These are phyloP conservation scores for Trichosporon ovoides DNA, from an alignment of 1,284 basidiomycete genomes.

Conservation along the genomic window DNA sequence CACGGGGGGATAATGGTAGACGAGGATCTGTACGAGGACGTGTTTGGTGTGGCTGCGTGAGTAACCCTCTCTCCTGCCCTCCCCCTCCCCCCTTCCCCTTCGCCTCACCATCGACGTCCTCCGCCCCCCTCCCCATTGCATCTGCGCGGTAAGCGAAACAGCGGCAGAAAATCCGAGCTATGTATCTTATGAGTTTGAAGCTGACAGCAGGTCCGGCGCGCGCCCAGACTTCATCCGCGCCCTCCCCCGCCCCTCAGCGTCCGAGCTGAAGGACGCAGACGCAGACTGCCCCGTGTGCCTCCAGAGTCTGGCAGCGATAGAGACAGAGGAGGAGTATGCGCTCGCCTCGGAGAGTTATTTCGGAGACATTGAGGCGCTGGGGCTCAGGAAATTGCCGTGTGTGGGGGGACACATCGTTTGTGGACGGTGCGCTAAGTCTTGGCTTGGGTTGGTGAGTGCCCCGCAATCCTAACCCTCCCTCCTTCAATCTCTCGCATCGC, in stretches of 20 bases:
- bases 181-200: too few species aligned
- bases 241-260: conserved; percentile 9
- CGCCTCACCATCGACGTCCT: too few species aligned
- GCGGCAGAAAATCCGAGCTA: too few species aligned
- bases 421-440: conserved; percentile 17
- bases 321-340: conserved; percentile 27
- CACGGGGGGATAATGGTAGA: conserved; percentile 19
- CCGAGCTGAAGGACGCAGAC: neutral
- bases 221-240: conserved; percentile 16
- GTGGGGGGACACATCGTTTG: conserved; percentile 18
- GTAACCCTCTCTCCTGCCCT: neutral
- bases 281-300: conserved; percentile 23
- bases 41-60: conserved; percentile 19
- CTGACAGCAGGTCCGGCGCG: conserved; percentile 11
- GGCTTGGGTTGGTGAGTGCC: conserved; percentile 22
- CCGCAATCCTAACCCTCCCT: too few species aligned
- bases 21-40: conserved; percentile 23
- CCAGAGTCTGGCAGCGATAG: conserved; percentile 15
- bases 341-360: conserved; percentile 21
- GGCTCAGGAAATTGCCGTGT: conserved; percentile 20
- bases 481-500: too few species aligned
- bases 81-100: neutral
- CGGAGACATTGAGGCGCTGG: conserved; percentile 16
- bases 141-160: too few species aligned
- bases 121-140: too few species aligned